phyloP scores from a whole-genome alignment of 2,329 filamentous ascomycete species.

The Cephalotrichum gorgonifer region DNA sequence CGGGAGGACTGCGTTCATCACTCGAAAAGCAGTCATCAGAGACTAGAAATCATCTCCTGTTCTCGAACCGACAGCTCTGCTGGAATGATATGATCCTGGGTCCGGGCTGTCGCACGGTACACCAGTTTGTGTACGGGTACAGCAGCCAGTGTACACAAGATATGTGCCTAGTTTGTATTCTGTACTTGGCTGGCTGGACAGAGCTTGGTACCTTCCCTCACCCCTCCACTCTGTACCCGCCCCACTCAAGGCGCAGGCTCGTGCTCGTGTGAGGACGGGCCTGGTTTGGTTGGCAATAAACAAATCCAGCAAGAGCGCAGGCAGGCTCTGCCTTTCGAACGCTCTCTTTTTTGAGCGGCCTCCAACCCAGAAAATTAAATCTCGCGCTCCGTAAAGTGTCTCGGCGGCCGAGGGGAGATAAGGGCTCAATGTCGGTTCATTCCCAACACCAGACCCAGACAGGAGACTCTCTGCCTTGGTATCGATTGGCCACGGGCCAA shows the following conservation, averaged over 20 bases:
- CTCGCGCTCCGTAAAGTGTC: no score
- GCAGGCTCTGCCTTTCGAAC: no score
- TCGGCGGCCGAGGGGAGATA: background rate
- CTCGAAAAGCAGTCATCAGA: background rate
- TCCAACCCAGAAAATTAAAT: no score
- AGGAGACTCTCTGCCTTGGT: background rate
- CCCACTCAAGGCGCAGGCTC: no score
- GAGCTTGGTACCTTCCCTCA: background rate
- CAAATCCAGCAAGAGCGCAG: no score
- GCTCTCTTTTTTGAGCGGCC: no score
- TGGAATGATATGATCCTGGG: background rate
- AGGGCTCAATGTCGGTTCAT: constrained; percentile 3
- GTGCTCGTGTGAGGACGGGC: no score
- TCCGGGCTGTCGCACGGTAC: no score
- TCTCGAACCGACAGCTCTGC: background rate
- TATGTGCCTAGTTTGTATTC: background rate
- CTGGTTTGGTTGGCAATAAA: no score
- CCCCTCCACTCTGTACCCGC: background rate
- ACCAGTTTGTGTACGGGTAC: constrained; percentile 1
- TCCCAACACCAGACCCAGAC: background rate
- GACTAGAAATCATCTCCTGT: background rate
- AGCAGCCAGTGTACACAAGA: constrained; percentile 1
- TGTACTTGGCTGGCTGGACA: background rate
- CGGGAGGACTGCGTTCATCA: background rate
- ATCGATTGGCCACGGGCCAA: background rate